These are phyloP conservation scores for Wickerhamomyces sp. DNA, from an alignment of 1,139 yeast genomes.

Conservation along the genomic window DNA sequence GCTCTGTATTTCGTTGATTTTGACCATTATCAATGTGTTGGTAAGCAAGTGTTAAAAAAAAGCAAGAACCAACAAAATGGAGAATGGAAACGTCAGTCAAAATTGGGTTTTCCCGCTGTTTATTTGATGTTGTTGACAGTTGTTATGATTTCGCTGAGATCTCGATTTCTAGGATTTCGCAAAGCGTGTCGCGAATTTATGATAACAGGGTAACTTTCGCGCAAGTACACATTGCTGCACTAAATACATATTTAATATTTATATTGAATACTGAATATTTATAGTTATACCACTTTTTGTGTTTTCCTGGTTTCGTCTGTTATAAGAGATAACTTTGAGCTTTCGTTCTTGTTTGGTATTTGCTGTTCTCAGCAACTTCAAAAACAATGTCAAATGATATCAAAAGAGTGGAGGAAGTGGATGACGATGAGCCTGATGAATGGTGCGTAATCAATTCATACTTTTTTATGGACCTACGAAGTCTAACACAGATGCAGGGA, in stretches of 20 bases:
- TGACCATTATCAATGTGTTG: conserved; percentile 58
- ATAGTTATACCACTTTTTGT: too few relatives aligned
- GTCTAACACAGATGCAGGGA: conserved; percentile 39
- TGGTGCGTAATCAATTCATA: conserved; percentile 17
- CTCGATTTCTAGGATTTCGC: not conserved
- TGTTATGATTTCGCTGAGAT: conserved; percentile 1
- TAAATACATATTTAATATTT: too few relatives aligned
- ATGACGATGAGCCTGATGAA: conserved; percentile 61
- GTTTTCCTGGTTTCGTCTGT: too few relatives aligned
- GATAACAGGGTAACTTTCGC: too few relatives aligned
- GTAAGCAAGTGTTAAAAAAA: not conserved
- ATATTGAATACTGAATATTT: too few relatives aligned
- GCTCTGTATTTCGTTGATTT: conserved; percentile 75
- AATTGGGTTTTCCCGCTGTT: not conserved
- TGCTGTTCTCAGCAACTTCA: not conserved
- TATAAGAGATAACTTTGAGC: too few relatives aligned
- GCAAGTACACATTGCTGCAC: too few relatives aligned
- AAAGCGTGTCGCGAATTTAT: not conserved
- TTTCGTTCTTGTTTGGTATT: too few relatives aligned
- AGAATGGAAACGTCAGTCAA: not conserved
- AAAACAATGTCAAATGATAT: not conserved
- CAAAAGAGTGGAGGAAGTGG: conserved; percentile 4
- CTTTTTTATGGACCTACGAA: not conserved
- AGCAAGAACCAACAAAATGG: not conserved
- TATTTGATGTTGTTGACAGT: conserved; percentile 1